These are phyloP conservation scores for Chytriomyces sp. DNA, from an alignment of 192 early-diverging fungal species.

Conservation along the genomic window DNA sequence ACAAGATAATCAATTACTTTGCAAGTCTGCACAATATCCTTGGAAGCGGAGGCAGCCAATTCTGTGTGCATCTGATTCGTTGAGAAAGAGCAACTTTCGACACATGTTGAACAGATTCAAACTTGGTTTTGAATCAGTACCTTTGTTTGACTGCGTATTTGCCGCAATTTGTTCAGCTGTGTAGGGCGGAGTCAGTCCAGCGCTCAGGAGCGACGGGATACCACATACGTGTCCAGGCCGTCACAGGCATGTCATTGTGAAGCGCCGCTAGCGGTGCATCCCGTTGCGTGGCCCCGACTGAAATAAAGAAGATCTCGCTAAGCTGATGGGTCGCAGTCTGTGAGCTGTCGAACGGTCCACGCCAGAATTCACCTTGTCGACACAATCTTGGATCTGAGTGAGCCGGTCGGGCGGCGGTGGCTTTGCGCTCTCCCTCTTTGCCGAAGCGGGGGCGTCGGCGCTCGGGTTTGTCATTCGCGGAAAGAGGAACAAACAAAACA, in stretches of 20 bases:
- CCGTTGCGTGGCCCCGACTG: conserved; percentile 45
- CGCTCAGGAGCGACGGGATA: not conserved
- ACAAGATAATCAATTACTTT: conserved; percentile 49
- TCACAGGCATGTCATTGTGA: conserved; percentile 36
- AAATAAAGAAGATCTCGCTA: conserved; percentile 42
- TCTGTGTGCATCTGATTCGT: conserved; percentile 10
- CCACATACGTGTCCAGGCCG: conserved; percentile 43
- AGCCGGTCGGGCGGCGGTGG: conserved; percentile 31
- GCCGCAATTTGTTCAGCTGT: conserved; percentile 26
- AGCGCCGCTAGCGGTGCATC: conserved; percentile 45
- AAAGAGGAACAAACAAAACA: not conserved
- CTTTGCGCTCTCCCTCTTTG: too few species aligned
- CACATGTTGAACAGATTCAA: not conserved
- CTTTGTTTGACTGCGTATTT: conserved; percentile 12
- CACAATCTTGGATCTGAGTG: conserved; percentile 43
- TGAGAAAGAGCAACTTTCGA: not conserved
- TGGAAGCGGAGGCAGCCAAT: conserved; percentile 29
- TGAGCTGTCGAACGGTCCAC: not conserved
- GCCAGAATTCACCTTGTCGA: conserved; percentile 33
- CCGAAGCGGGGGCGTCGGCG: not conserved
- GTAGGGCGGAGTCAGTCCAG: not conserved
- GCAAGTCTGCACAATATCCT: conserved; percentile 41
- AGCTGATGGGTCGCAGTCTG: conserved; percentile 24
- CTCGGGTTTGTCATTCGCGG: not conserved
- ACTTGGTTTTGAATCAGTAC: not conserved